Evolutionary conservation across 108 stramenopile species (phyloP), one percentile per base, ranked within the genome.

Genomic region (Aurantiochytrium sp.): DNA sequence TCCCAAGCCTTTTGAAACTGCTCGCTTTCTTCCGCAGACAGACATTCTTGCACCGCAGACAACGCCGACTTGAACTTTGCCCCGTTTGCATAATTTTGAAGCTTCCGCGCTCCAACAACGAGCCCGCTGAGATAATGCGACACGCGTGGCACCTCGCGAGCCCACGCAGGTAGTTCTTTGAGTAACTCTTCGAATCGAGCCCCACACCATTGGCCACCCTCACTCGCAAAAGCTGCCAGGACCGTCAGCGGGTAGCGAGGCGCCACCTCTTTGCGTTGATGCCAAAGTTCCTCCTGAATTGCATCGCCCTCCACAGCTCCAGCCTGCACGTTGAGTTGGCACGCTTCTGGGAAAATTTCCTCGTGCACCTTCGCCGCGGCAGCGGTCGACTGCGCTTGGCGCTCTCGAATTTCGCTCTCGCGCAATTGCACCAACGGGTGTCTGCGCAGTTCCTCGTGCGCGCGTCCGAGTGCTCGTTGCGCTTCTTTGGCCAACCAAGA

Each of bases 401-500:
- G 76, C 51, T 83, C 76, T 35, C 23, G 6, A 35, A 83, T 83
- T 2, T 83, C 10, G 76, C 76, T 83, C 4, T 83, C 18, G 51
- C 76, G 76, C 19, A 83, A 23, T 45, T 83, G 76, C 76, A 83
- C 76, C 23, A 83, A 53, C 45, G 76, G 76, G 76, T 83, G 76
- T 23, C 23, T 3, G 0, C 23, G 76, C 76, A 28, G 76, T 4
- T 83, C 76, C 23, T 83, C 76, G 51, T 53, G 6, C 51, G 76
- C 76, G 76, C 76, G 76, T 6, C 23, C 19, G 18, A 83, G 76
- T 23, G 76, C 76, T 35, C 23, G 45, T 83, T 83, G 12, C 19
- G 76, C 76, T 28, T 83, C 23, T 53, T 83, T 12, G 18, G 43
- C 45, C 18, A 83, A 23, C 76, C 76, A 83, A 43, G 6, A 6